phyloP scores from a whole-genome alignment of 495 filamentous ascomycete species.

The Daldinia vernicosa region DNA sequence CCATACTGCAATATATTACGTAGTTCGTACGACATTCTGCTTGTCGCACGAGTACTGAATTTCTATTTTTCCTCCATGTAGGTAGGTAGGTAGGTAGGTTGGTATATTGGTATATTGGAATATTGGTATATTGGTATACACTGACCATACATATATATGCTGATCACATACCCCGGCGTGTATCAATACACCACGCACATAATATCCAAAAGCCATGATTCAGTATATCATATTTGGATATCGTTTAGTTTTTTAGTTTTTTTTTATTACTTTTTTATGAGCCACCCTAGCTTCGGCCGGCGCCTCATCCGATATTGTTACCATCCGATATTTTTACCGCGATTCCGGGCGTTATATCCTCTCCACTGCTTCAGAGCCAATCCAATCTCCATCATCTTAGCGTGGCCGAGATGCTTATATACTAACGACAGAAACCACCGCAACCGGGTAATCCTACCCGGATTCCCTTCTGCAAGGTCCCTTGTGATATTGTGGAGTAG shows the following conservation, averaged over 20 bases:
- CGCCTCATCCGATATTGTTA: conserved; percentile 6
- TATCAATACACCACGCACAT: conserved; percentile 5
- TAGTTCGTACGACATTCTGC: conserved; percentile 1
- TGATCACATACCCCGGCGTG: conserved; percentile 14
- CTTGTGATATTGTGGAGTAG: conserved; percentile 51
- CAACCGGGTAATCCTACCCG: conserved; percentile 50
- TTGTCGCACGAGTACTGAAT: conserved; percentile 21
- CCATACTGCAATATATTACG: conserved; percentile 16
- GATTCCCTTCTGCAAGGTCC: conserved; percentile 48
- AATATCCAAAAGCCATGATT: conserved; percentile 9
- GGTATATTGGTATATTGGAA: too few species aligned
- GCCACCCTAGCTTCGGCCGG: conserved; percentile 11
- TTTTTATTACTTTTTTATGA: not conserved
- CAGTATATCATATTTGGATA: conserved; percentile 9
- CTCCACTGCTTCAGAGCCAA: conserved; percentile 44
- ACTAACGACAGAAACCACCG: conserved; percentile 52
- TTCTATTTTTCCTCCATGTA: not conserved
- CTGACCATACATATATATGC: conserved; percentile 5
- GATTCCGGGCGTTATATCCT: conserved; percentile 22
- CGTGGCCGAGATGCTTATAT: conserved; percentile 41
- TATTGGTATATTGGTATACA: too few species aligned
- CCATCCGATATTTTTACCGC: not conserved
- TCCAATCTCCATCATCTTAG: conserved; percentile 38
- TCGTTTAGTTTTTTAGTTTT: not conserved
- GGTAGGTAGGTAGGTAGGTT: too few species aligned